Percentiles rank a stretch among this genome's conserved stretches.
phyloP scores from a whole-genome alignment of 257 asterid genomes.

The Striga asiatica region DNA sequence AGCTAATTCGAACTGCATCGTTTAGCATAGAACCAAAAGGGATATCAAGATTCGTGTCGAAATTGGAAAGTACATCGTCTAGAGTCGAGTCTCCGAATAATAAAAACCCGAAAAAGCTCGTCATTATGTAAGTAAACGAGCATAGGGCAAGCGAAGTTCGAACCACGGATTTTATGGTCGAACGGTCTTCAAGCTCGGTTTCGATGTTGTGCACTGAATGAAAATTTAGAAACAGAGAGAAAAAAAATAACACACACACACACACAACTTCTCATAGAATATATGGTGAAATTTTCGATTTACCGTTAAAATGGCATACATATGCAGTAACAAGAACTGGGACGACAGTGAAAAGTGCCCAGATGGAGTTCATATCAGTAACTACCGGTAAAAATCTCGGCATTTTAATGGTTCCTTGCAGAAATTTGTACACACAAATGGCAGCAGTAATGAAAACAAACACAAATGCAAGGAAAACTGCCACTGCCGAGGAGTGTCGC shows the following conservation, averaged over 20 bases:
- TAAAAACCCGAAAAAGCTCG: conserved; percentile 52
- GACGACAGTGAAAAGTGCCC: conserved; percentile 55
- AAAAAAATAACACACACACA: neutral
- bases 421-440: conserved; percentile 27
- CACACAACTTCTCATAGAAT: neutral
- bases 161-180: conserved; percentile 30
- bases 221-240: too few species aligned
- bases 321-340: conserved; percentile 52
- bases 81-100: conserved; percentile 47
- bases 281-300: neutral
- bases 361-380: conserved; percentile 30
- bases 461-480: conserved; percentile 35
- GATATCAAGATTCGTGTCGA: conserved; percentile 32
- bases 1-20: conserved; percentile 39
- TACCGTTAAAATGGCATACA: conserved; percentile 64
- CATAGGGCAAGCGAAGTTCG: conserved; percentile 41
- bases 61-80: conserved; percentile 37
- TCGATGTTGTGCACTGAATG: conserved; percentile 52
- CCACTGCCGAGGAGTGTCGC: conserved; percentile 43
- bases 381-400: conserved; percentile 36
- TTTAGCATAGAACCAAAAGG: conserved; percentile 34
- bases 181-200: conserved; percentile 39
- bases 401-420: conserved; percentile 22
- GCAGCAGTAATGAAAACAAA: conserved; percentile 35
- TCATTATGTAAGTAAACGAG: conserved; percentile 37